These are phyloP conservation scores for Camelina hispida DNA, from an alignment of 345 rosid genomes.

Conservation along the genomic window DNA sequence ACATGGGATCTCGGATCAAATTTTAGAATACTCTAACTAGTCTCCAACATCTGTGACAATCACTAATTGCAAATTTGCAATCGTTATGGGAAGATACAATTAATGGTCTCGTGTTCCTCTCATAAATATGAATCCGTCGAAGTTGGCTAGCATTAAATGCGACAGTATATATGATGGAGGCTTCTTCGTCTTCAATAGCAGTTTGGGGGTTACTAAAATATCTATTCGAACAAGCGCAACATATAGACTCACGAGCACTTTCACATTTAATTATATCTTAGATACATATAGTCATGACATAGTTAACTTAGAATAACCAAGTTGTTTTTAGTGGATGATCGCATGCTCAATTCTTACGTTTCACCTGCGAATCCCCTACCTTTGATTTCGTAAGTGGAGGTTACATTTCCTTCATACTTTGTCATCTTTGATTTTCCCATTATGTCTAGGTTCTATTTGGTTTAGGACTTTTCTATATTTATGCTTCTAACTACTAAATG, in stretches of 20 bases:
- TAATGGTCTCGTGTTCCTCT: too few relatives aligned
- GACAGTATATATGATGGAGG: neutral
- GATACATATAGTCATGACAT: neutral
- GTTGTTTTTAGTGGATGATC: slow-evolving; percentile 14
- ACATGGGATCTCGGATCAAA: neutral
- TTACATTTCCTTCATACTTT: neutral
- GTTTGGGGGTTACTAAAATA: neutral
- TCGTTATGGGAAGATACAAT: neutral
- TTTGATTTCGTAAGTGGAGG: slow-evolving; percentile 30
- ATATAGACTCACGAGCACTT: neutral
- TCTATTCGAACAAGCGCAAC: too few relatives aligned
- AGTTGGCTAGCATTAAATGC: too few relatives aligned
- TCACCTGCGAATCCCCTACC: slow-evolving; percentile 17
- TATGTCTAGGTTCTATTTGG: neutral
- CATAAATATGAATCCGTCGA: too few relatives aligned
- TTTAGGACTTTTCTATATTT: neutral
- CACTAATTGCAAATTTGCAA: neutral
- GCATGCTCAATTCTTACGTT: slow-evolving; percentile 22
- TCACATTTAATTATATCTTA: neutral
- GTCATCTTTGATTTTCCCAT: neutral
- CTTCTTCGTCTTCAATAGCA: neutral
- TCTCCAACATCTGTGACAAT: neutral
- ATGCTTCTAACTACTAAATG: too few relatives aligned
- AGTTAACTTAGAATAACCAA: neutral
- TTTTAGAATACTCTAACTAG: neutral